A percentile compares a stretch with the other conserved stretches of the same genome.
phyloP scores from a whole-genome alignment of 805 yeast genomes.

The Zygosaccharomyces siamensis region DNA sequence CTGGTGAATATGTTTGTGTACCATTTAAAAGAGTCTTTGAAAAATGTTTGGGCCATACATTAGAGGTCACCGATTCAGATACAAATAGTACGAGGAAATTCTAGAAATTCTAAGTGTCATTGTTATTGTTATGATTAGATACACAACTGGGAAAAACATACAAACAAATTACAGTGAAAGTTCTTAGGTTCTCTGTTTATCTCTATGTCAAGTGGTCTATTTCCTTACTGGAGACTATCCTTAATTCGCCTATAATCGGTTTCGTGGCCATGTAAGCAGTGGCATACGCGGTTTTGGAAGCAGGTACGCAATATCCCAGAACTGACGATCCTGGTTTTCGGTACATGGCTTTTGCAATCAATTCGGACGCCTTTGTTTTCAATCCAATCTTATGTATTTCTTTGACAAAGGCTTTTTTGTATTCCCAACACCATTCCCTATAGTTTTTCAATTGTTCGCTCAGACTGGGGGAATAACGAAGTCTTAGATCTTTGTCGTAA shows the following conservation, averaged over 20 bases:
- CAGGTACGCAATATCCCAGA: conserved; percentile 27
- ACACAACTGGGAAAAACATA: not conserved
- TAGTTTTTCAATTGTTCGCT: conserved; percentile 7
- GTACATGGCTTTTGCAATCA: conserved; percentile 20
- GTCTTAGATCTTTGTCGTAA: conserved; percentile 1
- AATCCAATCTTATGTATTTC: conserved; percentile 14
- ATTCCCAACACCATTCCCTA: conserved; percentile 14
- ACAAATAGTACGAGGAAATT: conserved; percentile 34
- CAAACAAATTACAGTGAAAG: not conserved
- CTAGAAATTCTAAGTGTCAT: not conserved
- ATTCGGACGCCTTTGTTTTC: conserved; percentile 19
- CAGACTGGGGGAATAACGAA: conserved; percentile 6
- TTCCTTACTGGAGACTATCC: conserved; percentile 20
- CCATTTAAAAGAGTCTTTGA: conserved; percentile 48
- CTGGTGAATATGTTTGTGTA: conserved; percentile 39
- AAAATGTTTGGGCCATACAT: conserved; percentile 35
- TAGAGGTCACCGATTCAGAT: conserved; percentile 37
- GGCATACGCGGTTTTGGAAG: conserved; percentile 18
- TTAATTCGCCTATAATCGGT: conserved; percentile 7
- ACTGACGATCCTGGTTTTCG: conserved; percentile 22
- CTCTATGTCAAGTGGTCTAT: conserved; percentile 14
- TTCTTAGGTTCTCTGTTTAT: not conserved
- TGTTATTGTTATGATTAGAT: not conserved
- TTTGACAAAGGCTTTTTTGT: conserved; percentile 10
- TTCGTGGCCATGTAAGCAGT: conserved; percentile 16